phyloP scores from a whole-genome alignment of 1,284 basidiomycete genomes.

The Gomphus sp. region DNA sequence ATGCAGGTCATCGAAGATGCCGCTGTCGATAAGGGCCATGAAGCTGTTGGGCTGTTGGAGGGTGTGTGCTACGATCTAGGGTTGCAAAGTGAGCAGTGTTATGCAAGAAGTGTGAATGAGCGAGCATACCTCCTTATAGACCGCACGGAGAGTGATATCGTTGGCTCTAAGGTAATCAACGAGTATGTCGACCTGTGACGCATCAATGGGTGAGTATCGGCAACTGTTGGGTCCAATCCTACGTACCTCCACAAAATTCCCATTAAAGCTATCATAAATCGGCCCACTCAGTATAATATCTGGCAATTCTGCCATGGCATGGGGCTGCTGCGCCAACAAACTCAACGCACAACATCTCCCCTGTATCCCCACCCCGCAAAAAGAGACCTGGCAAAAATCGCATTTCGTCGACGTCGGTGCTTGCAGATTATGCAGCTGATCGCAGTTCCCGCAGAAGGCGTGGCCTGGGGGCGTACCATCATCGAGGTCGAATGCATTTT shows the following conservation, averaged over 20 bases:
- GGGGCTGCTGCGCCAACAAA: constrained; percentile 52
- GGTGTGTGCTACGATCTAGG: constrained; percentile 52
- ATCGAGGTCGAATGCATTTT: constrained; percentile 62
- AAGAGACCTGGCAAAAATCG: constrained; percentile 67
- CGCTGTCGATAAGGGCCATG: constrained; percentile 52
- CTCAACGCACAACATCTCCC: constrained; percentile 56
- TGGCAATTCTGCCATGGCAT: constrained; percentile 50
- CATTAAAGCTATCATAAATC: constrained; percentile 67
- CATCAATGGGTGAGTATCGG: background rate
- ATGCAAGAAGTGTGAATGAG: background rate
- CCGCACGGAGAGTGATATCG: constrained; percentile 50
- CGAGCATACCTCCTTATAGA: constrained; percentile 57
- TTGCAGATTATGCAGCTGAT: constrained; percentile 55
- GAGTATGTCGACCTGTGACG: constrained; percentile 56
- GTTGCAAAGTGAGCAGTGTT: background rate
- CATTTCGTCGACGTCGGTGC: constrained; percentile 70
- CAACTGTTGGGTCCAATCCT: background rate
- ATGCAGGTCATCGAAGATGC: constrained; percentile 60
- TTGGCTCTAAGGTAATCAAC: constrained; percentile 61
- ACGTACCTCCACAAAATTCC: constrained; percentile 50
- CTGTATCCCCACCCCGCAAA: constrained; percentile 67
- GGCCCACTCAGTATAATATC: constrained; percentile 66
- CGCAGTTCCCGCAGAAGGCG: constrained; percentile 67
- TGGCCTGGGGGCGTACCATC: constrained; percentile 69
- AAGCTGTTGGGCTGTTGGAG: constrained; percentile 54